Conservation (phyloP, 1,284 basidiomycete species). For the Moesziomyces sp. region DNA sequence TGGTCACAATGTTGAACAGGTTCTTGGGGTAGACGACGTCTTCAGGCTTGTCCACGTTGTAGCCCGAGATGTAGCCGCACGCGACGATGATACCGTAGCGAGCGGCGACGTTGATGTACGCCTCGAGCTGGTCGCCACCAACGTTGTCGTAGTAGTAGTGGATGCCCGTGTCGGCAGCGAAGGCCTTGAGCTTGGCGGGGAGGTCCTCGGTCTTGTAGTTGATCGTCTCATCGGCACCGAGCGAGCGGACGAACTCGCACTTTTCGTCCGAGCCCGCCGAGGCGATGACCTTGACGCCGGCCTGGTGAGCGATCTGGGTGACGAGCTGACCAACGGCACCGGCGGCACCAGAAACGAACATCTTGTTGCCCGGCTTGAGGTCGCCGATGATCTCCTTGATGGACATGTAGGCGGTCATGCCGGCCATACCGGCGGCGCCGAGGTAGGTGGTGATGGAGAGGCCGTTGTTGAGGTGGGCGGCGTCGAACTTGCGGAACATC, state of each 20-base stretch:
- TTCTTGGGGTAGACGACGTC: slow-evolving; percentile 48
- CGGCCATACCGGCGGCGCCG: slow-evolving; percentile 66
- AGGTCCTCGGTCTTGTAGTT: slow-evolving; percentile 81
- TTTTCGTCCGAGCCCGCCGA: slow-evolving; percentile 84
- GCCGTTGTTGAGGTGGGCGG: slow-evolving; percentile 16
- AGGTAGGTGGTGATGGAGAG: slow-evolving; percentile 60
- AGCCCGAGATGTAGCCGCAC: slow-evolving; percentile 51
- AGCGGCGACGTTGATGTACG: slow-evolving; percentile 44
- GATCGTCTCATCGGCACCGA: slow-evolving; percentile 84
- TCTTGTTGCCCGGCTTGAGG: slow-evolving; percentile 48
- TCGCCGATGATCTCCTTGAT: slow-evolving; percentile 58
- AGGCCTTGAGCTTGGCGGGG: slow-evolving; percentile 65
- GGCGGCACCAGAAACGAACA: slow-evolving; percentile 60
- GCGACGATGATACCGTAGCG: slow-evolving; percentile 50
- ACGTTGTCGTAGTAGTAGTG: slow-evolving; percentile 59
- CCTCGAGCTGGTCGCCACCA: slow-evolving; percentile 53
- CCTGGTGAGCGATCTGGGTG: slow-evolving; percentile 71
- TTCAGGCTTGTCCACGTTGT: slow-evolving; percentile 49
- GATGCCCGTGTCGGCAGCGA: slow-evolving; percentile 45
- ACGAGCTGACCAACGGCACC: slow-evolving; percentile 68
- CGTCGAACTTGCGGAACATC: slow-evolving; percentile 35
- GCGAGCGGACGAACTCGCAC: slow-evolving; percentile 81
- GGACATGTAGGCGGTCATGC: slow-evolving; percentile 66
- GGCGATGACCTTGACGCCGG: slow-evolving; percentile 78
- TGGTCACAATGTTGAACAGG: slow-evolving; percentile 47